phyloP scores from a whole-genome alignment of 2,329 filamentous ascomycete species.

The Ceratocystis papillata region DNA sequence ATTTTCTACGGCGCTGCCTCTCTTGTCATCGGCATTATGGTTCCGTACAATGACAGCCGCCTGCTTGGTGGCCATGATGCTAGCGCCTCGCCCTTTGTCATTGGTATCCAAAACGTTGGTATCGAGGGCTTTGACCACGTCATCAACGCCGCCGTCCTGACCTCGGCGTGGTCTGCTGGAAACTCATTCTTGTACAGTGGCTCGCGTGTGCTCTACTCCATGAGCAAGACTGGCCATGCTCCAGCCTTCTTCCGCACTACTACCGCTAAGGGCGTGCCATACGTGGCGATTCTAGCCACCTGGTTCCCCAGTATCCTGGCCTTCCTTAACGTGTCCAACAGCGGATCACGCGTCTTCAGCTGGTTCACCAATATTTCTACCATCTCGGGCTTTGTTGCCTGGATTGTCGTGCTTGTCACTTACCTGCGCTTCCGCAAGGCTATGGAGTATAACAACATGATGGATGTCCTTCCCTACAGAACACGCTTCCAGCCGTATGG shows the following conservation, averaged over 20 bases:
- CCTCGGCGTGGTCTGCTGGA: constrained; percentile 53
- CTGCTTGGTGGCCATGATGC: constrained; percentile 51
- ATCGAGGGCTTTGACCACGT: constrained; percentile 54
- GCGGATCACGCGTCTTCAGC: constrained; percentile 52
- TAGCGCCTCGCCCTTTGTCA: constrained; percentile 52
- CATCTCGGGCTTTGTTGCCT: constrained; percentile 49
- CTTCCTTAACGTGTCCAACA: constrained; percentile 57
- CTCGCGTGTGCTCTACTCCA: constrained; percentile 57
- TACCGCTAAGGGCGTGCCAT: constrained; percentile 55
- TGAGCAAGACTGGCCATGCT: constrained; percentile 56
- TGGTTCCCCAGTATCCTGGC: constrained; percentile 53
- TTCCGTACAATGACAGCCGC: constrained; percentile 52
- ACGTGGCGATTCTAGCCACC: constrained; percentile 42
- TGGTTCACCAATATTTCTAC: constrained; percentile 65
- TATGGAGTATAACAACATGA: constrained; percentile 42
- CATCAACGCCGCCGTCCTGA: constrained; percentile 58
- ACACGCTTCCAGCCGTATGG: constrained; percentile 51
- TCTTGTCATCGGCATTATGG: constrained; percentile 50
- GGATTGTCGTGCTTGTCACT: constrained; percentile 48
- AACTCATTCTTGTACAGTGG: constrained; percentile 56
- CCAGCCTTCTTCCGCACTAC: constrained; percentile 45
- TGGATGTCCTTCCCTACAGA: constrained; percentile 42
- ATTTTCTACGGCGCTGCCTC: constrained; percentile 54
- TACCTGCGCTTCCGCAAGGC: constrained; percentile 51
- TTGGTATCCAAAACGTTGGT: constrained; percentile 54